Conservation (phyloP, 2,329 filamentous ascomycete genomes). For the Curvularia spicifera region DNA sequence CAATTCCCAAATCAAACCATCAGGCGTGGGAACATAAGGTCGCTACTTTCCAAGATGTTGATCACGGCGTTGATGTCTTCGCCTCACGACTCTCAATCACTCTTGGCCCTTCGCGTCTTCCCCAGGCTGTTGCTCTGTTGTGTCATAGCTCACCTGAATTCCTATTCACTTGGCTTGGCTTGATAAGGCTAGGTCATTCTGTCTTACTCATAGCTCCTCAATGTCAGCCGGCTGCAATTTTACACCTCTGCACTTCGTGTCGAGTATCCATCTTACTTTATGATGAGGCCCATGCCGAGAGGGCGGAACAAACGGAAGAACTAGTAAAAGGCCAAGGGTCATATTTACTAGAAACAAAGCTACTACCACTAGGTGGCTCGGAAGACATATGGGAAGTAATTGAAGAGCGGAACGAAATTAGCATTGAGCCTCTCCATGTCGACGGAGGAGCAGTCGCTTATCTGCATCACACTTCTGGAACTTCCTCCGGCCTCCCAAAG, state of each 20-base stretch:
- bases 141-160: slow-evolving; percentile 65
- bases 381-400: slow-evolving; percentile 35
- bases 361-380: slow-evolving; percentile 25
- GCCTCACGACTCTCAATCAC: slow-evolving; percentile 40
- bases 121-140: slow-evolving; percentile 59
- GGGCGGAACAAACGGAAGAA: slow-evolving; percentile 37
- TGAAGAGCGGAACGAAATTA: slow-evolving; percentile 12
- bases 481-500: slow-evolving; percentile 68
- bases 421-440: slow-evolving; percentile 16
- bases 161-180: slow-evolving; percentile 65
- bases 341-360: slow-evolving; percentile 14
- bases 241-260: slow-evolving; percentile 60
- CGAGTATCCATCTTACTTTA: slow-evolving; percentile 54
- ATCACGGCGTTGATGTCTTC: slow-evolving; percentile 44
- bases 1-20: slow-evolving; percentile 36
- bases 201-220: slow-evolving; percentile 65
- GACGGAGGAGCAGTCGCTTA: slow-evolving; percentile 58
- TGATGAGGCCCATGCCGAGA: slow-evolving; percentile 51
- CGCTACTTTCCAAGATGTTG: slow-evolving; percentile 49
- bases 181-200: slow-evolving; percentile 62
- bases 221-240: slow-evolving; percentile 56
- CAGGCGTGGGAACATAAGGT: slow-evolving; percentile 37
- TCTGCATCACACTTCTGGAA: slow-evolving; percentile 69
- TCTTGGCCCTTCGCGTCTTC: slow-evolving; percentile 20
- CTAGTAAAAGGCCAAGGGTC: slow-evolving; percentile 20